Percentiles rank a stretch among this genome's conserved stretches.
These are phyloP conservation scores for Blakeslea trispora DNA, from an alignment of 371 early-diverging fungal species.

Conservation along the genomic window DNA sequence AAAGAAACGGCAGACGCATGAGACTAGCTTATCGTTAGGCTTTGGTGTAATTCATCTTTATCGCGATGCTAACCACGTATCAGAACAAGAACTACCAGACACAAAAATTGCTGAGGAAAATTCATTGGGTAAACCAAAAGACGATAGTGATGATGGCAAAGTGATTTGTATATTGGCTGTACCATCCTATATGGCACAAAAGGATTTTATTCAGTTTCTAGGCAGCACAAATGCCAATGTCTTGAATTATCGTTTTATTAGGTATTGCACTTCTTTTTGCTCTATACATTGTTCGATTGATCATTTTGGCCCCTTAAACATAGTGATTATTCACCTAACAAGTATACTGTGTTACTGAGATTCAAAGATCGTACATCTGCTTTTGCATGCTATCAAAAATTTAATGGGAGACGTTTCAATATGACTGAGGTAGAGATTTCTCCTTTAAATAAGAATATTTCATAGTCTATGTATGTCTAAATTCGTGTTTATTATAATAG, in stretches of 20 bases:
- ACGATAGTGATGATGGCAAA: constrained; percentile 37
- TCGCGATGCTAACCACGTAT: constrained; percentile 49
- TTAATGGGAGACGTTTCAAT: constrained; percentile 81
- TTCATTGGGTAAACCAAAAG: constrained; percentile 8
- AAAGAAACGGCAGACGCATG: constrained; percentile 9
- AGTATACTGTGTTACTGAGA: constrained; percentile 82
- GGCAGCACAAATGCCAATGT: constrained; percentile 61
- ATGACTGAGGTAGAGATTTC: constrained; percentile 67
- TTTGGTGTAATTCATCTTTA: constrained; percentile 78
- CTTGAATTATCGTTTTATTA: constrained; percentile 69
- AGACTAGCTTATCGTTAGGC: constrained; percentile 24
- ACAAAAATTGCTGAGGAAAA: constrained; percentile 23
- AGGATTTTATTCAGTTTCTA: constrained; percentile 83
- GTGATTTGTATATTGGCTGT: constrained; percentile 80
- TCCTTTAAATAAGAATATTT: too few relatives aligned
- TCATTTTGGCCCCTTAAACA: background rate
- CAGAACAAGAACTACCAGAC: constrained; percentile 30
- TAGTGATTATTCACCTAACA: constrained; percentile 78
- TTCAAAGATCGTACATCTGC: constrained; percentile 65
- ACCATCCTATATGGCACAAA: constrained; percentile 83
- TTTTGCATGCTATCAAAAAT: constrained; percentile 68
- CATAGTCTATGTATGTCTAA: background rate
- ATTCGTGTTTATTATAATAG: constrained; percentile 21
- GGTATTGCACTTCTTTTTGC: constrained; percentile 28
- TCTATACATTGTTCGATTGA: background rate